Conservation (phyloP, 352 stramenopile species). For the Globisporangium paddicum region DNA sequence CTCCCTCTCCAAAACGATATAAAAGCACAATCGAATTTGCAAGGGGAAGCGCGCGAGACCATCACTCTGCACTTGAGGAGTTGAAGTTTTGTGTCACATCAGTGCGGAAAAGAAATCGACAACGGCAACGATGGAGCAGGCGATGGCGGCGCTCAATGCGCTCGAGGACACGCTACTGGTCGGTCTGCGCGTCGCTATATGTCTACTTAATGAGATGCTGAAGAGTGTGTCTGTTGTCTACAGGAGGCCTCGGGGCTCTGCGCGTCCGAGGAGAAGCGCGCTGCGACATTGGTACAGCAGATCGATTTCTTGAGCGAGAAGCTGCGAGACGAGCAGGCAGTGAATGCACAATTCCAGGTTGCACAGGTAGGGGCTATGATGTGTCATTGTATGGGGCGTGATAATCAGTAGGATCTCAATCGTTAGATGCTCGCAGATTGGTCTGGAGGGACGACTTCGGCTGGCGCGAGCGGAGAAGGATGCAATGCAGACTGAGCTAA, state of each 20-base stretch:
- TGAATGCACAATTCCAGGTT: not conserved
- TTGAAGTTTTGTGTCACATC: constrained; percentile 21
- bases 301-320: constrained; percentile 11
- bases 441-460: not conserved
- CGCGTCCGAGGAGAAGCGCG: constrained; percentile 7
- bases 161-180: constrained; percentile 31
- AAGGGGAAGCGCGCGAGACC: constrained; percentile 18
- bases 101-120: constrained; percentile 1
- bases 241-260: constrained; percentile 13
- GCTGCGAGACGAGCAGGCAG: constrained; percentile 5
- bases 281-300: constrained; percentile 5
- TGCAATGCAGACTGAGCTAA: not conserved
- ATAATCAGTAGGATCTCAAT: not conserved
- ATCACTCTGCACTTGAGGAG: constrained; percentile 13
- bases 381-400: not conserved
- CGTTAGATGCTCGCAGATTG: not conserved
- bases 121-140: constrained; percentile 14
- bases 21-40: constrained; percentile 5
- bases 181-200: not conserved
- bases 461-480: not conserved
- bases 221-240: not conserved
- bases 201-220: not conserved
- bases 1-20: constrained; percentile 12
- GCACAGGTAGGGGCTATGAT: not conserved
- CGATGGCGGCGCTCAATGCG: constrained; percentile 22